These are phyloP conservation scores for Pichia occidentalis DNA, from an alignment of 805 yeast genomes.

Conservation along the genomic window DNA sequence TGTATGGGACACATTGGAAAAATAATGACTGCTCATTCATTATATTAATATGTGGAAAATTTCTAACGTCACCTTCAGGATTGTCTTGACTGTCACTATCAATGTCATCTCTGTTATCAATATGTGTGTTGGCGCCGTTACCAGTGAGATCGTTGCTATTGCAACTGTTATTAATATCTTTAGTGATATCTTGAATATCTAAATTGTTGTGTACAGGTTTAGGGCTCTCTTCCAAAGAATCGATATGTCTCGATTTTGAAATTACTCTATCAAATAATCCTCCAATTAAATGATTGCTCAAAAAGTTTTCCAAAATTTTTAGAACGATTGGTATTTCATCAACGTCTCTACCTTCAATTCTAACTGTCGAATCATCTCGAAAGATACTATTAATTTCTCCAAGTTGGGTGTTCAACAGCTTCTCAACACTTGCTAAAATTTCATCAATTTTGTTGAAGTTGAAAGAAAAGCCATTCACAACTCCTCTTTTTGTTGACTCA, in stretches of 20 bases:
- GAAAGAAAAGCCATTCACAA: conserved; percentile 26
- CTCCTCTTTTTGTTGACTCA: conserved; percentile 18
- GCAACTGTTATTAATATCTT: not conserved
- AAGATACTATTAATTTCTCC: conserved; percentile 26
- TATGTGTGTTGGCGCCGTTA: conserved; percentile 6
- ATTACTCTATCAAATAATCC: conserved; percentile 30
- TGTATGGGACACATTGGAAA: conserved; percentile 32
- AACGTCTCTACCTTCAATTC: conserved; percentile 10
- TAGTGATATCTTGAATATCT: no score
- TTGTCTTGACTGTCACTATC: conserved; percentile 1
- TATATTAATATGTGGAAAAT: conserved; percentile 20
- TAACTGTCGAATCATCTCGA: conserved; percentile 1
- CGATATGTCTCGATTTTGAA: conserved; percentile 30
- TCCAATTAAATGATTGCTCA: conserved; percentile 31
- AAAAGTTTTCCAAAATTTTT: conserved; percentile 30
- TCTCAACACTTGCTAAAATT: conserved; percentile 19
- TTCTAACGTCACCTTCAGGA: conserved; percentile 5
- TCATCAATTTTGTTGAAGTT: conserved; percentile 21
- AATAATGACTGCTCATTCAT: conserved; percentile 31
- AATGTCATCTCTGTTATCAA: conserved; percentile 24
- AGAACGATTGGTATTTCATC: conserved; percentile 32
- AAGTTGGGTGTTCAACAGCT: conserved; percentile 23
- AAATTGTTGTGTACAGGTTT: no score
- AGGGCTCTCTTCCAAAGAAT: conserved; percentile 14
- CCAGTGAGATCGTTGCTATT: not conserved